Evolutionary conservation across 495 filamentous ascomycete genomes (phyloP).

Genomic region (Neurospora cerealis): DNA sequence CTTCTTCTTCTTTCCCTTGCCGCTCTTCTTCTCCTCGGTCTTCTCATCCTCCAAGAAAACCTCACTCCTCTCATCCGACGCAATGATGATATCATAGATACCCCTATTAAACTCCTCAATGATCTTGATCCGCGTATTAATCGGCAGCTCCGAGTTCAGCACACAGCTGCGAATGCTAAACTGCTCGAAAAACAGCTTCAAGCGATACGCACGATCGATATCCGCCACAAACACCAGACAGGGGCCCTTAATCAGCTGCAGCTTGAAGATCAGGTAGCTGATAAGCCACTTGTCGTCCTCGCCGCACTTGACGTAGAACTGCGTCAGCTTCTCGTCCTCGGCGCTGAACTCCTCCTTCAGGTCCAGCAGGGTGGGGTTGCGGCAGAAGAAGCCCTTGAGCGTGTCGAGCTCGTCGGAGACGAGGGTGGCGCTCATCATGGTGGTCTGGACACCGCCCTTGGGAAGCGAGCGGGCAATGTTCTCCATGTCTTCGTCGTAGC

Average conservation of each 20-base stretch:
- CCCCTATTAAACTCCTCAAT: slow-evolving; percentile 85
- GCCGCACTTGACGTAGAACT: slow-evolving; percentile 81
- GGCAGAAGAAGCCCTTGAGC: slow-evolving; percentile 78
- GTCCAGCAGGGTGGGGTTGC: slow-evolving; percentile 64
- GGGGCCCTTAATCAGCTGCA: slow-evolving; percentile 91
- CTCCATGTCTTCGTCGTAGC: slow-evolving; percentile 83
- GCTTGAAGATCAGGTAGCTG: slow-evolving; percentile 86
- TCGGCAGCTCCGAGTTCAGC: slow-evolving; percentile 87
- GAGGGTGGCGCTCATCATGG: slow-evolving; percentile 87
- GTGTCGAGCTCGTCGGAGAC: slow-evolving; percentile 77
- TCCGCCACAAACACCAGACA: slow-evolving; percentile 90
- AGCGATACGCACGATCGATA: slow-evolving; percentile 83
- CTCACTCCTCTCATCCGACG: slow-evolving; percentile 79
- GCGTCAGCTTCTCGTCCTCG: slow-evolving; percentile 62
- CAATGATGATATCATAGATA: slow-evolving; percentile 90
- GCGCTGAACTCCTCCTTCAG: slow-evolving; percentile 60
- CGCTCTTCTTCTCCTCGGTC: slow-evolving; percentile 6
- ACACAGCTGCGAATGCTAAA: slow-evolving; percentile 92
- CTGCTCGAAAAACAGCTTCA: slow-evolving; percentile 94
- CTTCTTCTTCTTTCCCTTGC: slow-evolving; percentile 20
- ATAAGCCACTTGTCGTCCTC: slow-evolving; percentile 98
- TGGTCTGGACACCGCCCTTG: slow-evolving; percentile 70
- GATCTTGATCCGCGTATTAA: slow-evolving; percentile 86
- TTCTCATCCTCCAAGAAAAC: slow-evolving; percentile 55
- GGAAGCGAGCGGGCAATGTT: slow-evolving; percentile 65